Evolutionary conservation across 2,329 filamentous ascomycete genomes (phyloP).

Genomic region (Triangularia verruculosa): DNA sequence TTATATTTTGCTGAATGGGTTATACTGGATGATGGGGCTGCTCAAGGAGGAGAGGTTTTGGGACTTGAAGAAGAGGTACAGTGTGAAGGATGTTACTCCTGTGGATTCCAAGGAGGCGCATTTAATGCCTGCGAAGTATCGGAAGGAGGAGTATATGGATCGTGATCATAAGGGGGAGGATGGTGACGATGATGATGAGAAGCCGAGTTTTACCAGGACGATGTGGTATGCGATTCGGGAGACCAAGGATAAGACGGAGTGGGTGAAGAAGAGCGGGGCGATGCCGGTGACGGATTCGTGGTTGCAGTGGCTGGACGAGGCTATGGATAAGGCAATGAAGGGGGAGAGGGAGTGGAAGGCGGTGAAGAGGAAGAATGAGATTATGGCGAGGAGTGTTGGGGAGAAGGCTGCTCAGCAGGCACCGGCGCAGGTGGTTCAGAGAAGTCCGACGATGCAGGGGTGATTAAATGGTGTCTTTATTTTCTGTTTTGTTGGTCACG

Average conservation of each 20-base stretch:
- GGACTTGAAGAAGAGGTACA: slow-evolving; percentile 54
- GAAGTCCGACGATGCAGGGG: background rate
- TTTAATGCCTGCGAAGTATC: slow-evolving; percentile 30
- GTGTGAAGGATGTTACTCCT: slow-evolving; percentile 41
- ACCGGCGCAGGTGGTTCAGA: slow-evolving; percentile 22
- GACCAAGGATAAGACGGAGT: slow-evolving; percentile 46
- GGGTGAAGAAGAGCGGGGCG: slow-evolving; percentile 51
- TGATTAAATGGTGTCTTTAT: background rate
- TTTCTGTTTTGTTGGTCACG: background rate
- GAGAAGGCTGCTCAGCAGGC: slow-evolving; percentile 22
- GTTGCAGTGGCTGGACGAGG: slow-evolving; percentile 52
- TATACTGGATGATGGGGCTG: slow-evolving; percentile 57
- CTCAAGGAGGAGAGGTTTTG: slow-evolving; percentile 50
- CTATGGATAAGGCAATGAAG: slow-evolving; percentile 38
- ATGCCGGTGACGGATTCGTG: slow-evolving; percentile 52
- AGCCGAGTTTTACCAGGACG: slow-evolving; percentile 52
- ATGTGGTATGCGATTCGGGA: slow-evolving; percentile 59
- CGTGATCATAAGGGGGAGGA: slow-evolving; percentile 20
- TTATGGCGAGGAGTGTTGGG: slow-evolving; percentile 38
- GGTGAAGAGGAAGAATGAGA: slow-evolving; percentile 47
- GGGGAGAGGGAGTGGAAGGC: slow-evolving; percentile 42
- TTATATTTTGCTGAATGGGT: slow-evolving; percentile 58
- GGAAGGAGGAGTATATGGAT: too few relatives aligned
- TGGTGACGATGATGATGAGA: slow-evolving; percentile 37
- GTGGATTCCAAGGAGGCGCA: slow-evolving; percentile 39